Base-by-base conservation (phyloP, 257 asterid genomes). In the Verbascum thapsus region DNA sequence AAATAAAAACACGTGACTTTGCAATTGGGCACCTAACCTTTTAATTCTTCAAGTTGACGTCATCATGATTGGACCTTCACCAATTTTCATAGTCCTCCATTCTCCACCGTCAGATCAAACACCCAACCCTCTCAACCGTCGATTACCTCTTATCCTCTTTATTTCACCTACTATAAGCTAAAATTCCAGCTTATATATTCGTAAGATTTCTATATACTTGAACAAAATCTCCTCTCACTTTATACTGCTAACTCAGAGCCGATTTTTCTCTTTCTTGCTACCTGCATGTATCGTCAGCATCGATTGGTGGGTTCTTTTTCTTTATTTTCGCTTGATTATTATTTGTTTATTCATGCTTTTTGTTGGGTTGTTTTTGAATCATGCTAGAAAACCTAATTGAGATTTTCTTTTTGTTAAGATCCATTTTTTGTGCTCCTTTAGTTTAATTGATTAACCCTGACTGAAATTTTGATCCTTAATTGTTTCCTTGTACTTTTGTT, bases 111-210 rank as follows among this genome's bases (percentile, higher is more conserved):
- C 32, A 19, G 83, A 83, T 71, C 77, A 19, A 68, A 70, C 72
- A 63, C 44, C 32, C 18, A 3, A 35, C 12, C 65, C 57, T 66
- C 4, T 63, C 47, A 18, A 42, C 66, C 70, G 80, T 70, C 49
- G 62, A 77, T 69, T 52, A 16, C 11, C 75, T 67, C 80, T 80
- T 75, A 84, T 83, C 88, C 77, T 77, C 68, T 45, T 58, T 26
- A 2, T 53, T 77, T 66, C 85, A 61, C 79, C 80, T 55, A 59
- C 72, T 61, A 55, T 58, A 0, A n/a, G 57, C 22, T 26, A 63
- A 26, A 51, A 35, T 51, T 53, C 18, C 48, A 59, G 68, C 30
- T 58, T 68, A 67, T 22, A 41, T 26, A 26, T 26, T 22, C 58
- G 35, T 38, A 60, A 61, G 66, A 32, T 70, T 77, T 37, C 18